Base-by-base conservation (phyloP, 176 grass and related monocot species). In the Zoysia pacifica region DNA sequence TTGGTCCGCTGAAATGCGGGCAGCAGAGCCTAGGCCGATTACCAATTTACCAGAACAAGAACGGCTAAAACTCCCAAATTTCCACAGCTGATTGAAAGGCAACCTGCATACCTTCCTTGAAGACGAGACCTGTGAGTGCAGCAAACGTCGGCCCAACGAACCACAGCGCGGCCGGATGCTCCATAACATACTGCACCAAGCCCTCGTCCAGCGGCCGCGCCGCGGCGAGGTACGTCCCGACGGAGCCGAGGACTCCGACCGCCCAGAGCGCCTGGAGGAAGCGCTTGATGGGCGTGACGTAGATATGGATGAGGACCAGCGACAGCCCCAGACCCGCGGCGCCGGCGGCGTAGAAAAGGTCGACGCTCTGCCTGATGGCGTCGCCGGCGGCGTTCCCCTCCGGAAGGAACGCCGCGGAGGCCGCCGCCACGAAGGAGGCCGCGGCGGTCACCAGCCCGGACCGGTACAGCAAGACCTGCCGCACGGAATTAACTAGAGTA, bases 61-160 rank as follows among this genome's bases (percentile, higher is more conserved):
- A 39, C 0, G 5, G 6, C 2, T 13, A 9, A 5, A 35, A 11
- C 39, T 8, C 2, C 3, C 9, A 4, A 2, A 71, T 18, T 58
- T 28, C 28, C 28, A 28, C 28, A 28, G 28, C 28, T 28, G 28
- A 49, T 9, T 44, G 10, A 51, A 16, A 60, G 42, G 11, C 11
- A 48, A 7, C 3, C 5, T n/a, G 52, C 56, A 43, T 81, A 97
- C 94, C 94, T 92, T 97, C 94, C 76, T 94, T 97, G 74, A 94
- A 97, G 72, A 97, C 89, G 53, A 97, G 85, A 5, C 94, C 94
- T n/a, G 94, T 94, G 13, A 97, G 78, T 11, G 91, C 89, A 13
- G 94, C 91, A 70, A 97, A 97, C 11, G 89, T 86, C 2, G 94
- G 94, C 1, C 94, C 91, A 13, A 91, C 79, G 59, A 94, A 88